Base-by-base conservation (phyloP, 2,329 filamentous ascomycete genomes). In the Penicillium psychrosexuale region DNA sequence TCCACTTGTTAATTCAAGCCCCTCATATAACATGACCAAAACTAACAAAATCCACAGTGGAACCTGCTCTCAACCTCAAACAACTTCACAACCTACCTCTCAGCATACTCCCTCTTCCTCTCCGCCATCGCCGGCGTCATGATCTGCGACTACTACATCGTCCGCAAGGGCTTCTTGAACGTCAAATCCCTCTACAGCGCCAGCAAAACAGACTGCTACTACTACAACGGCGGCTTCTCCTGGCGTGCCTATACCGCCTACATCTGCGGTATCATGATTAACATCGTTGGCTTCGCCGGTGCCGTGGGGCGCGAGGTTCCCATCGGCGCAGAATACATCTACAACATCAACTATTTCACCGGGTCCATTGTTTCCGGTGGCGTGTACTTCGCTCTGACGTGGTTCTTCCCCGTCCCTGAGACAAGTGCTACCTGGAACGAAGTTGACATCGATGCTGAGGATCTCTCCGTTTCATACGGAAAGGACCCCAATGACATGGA, bases 41-140 rank as follows among this genome's bases (percentile, higher is more conserved):
- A 50, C 61, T 66, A 51, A 63, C 55, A 47, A 27, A 4, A 13
- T 38, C n/a, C 50, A 13, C 33, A 74, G 65, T 77, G 75, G 84
- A 89, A 89, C 57, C 82, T 96, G 0, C 82, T 96, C 8, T 85
- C 82, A 2, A 78, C 79, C 42, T 84, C 84, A 42, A 96, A 93
- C 78, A 86, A 87, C 73, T 96, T 96, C 77, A 94, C 90, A 0
- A 95, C 90, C 3, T 96, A 96, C 69, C 84, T 97, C 0, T 94
- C 89, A 0, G 88, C 92, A 1, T 96, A 96, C 77, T 91, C 89
- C 3, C 91, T 97, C 53, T 97, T 97, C 75, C 82, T 97, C n/a
- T 92, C 89, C 56, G 91, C 89, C 40, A 95, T 97, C 59, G 91
- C 90, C 0, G 92, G 92, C n/a, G 90, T 96, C 60, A 94, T 96